These are phyloP conservation scores for Dillenia turbinata DNA, from an alignment of 164 flowering plant species.

Conservation along the genomic window DNA sequence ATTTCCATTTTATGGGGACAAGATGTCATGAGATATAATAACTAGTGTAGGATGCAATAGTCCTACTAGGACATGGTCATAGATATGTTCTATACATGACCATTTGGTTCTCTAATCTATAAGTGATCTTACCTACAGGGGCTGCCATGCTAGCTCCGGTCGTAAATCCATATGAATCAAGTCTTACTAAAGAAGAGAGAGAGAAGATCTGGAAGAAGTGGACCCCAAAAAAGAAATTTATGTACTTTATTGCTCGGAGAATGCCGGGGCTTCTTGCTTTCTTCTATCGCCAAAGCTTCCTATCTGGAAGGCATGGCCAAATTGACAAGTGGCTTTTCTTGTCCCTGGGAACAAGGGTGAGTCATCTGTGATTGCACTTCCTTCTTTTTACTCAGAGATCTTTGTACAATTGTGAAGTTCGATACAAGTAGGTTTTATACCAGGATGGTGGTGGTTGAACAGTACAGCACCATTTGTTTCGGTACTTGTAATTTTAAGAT, in stretches of 20 bases:
- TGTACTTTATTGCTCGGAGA: slow-evolving; percentile 68
- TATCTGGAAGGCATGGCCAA: slow-evolving; percentile 74
- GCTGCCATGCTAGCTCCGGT: slow-evolving; percentile 83
- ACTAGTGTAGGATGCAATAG: too few relatives aligned
- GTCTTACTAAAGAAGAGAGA: slow-evolving; percentile 83
- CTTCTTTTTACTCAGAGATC: too few relatives aligned
- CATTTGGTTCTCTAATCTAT: not conserved
- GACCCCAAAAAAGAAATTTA: slow-evolving; percentile 58
- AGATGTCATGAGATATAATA: too few relatives aligned
- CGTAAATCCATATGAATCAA: slow-evolving; percentile 80
- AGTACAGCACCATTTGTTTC: too few relatives aligned
- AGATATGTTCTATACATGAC: too few relatives aligned
- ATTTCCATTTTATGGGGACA: too few relatives aligned
- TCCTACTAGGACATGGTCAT: too few relatives aligned
- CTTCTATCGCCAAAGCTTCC: slow-evolving; percentile 65
- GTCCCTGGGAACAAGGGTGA: slow-evolving; percentile 59
- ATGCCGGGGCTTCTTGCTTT: slow-evolving; percentile 62
- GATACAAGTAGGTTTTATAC: too few relatives aligned
- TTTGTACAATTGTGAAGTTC: too few relatives aligned
- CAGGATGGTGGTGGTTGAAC: too few relatives aligned
- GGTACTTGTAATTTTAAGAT: too few relatives aligned
- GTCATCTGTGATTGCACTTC: too few relatives aligned
- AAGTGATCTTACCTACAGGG: slow-evolving; percentile 46
- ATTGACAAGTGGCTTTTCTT: slow-evolving; percentile 70
- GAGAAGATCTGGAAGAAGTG: slow-evolving; percentile 68